Conservation (phyloP, 1,284 basidiomycete genomes). For the Lignosus rhinocerotis region DNA sequence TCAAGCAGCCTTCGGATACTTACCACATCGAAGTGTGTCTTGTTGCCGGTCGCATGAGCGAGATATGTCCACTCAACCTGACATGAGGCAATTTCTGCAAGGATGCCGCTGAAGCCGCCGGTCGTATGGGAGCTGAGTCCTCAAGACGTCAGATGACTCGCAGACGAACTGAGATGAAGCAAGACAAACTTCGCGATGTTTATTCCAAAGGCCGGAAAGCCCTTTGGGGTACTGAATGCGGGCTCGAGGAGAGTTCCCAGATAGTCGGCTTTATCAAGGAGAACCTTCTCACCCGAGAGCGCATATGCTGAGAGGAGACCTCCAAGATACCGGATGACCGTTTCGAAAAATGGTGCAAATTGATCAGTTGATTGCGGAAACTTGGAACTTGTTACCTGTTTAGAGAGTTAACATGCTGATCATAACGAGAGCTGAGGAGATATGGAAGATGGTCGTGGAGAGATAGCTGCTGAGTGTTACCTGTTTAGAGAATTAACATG, state of each 20-base stretch:
- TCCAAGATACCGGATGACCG: constrained; percentile 75
- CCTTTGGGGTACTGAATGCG: constrained; percentile 50
- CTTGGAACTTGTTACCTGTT: neutral
- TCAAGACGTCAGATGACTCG: neutral
- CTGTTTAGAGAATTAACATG: neutral
- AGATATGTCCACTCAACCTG: constrained; percentile 68
- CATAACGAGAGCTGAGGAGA: no score
- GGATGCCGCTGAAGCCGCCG: constrained; percentile 11
- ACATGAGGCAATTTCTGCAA: constrained; percentile 54
- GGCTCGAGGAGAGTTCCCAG: constrained; percentile 50
- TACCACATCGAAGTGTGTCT: constrained; percentile 51
- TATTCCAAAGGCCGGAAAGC: constrained; percentile 51
- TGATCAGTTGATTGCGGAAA: neutral
- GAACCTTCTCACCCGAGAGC: constrained; percentile 54
- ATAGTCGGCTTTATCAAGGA: constrained; percentile 52
- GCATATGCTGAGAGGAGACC: constrained; percentile 73
- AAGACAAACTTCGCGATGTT: constrained; percentile 40
- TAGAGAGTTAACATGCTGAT: neutral
- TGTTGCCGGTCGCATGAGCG: constrained; percentile 58
- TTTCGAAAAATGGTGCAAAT: constrained; percentile 71
- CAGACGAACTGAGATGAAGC: neutral
- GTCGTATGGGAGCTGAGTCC: constrained; percentile 5
- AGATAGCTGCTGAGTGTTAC: neutral
- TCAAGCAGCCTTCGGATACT: constrained; percentile 2
- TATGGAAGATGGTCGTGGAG: no score